Conservation (phyloP, 2,329 filamentous ascomycete species). For the Cadophora malorum region DNA sequence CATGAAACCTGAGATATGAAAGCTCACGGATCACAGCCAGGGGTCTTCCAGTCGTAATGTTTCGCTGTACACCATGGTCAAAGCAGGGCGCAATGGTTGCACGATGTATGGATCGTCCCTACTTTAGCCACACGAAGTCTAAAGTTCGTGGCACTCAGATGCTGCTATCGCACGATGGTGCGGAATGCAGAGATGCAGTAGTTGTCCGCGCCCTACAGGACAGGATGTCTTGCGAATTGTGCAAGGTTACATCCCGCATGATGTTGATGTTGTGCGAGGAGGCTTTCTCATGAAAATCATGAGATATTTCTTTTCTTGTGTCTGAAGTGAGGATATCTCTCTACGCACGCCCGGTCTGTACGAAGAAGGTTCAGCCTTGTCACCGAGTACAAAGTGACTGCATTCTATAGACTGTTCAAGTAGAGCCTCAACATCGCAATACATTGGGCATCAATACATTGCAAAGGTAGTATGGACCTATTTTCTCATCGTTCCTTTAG, state of each 20-base stretch:
- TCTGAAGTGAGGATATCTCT: neutral
- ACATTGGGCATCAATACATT: constrained; percentile 13
- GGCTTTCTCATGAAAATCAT: neutral
- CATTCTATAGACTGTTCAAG: neutral
- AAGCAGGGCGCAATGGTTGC: constrained; percentile 19
- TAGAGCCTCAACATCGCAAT: neutral
- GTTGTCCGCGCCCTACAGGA: neutral
- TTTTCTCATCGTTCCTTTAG: neutral
- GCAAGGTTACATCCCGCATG: neutral
- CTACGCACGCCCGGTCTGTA: constrained; percentile 7
- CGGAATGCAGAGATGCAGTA: constrained; percentile 13
- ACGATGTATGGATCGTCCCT: constrained; percentile 19
- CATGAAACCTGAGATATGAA: constrained; percentile 16
- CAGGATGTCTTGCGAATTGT: constrained; percentile 7
- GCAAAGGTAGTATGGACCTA: neutral
- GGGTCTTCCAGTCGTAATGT: constrained; percentile 8
- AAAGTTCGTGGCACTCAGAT: constrained; percentile 18
- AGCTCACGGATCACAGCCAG: constrained; percentile 20
- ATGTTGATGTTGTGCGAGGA: constrained; percentile 6
- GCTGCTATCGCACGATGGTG: constrained; percentile 9
- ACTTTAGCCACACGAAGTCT: constrained; percentile 17
- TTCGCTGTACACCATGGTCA: neutral
- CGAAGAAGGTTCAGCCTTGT: constrained; percentile 3
- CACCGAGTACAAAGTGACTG: constrained; percentile 18
- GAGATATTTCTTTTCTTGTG: neutral